Base-by-base conservation (phyloP, 139 green algal genomes). In the Tetraselmis striata region DNA sequence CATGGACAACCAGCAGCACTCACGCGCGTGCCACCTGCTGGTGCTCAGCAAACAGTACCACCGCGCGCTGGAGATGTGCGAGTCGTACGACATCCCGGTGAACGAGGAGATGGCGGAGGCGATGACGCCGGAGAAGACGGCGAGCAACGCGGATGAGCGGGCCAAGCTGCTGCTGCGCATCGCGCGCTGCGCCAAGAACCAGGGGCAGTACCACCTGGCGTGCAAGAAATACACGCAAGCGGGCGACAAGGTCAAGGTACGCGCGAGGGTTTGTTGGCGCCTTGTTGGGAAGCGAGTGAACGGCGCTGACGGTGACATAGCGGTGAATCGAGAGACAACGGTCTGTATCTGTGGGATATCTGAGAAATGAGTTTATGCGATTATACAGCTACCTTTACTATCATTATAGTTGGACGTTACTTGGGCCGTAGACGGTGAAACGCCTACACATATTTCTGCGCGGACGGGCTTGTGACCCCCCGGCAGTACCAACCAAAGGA, bases 221-320 rank as follows among this genome's bases (percentile, higher is more conserved):
- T 92, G 88, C 82, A 95, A 95, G 87, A 97, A 97, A 89, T 97
- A 92, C 92, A 93, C 92, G 22, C 90, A 95, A 84, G 94, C 92
- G 1, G 93, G 93, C 1, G 92, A 96, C 31, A 90, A 92, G 85
- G 58, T 94, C 26, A 95, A 93, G 80, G 45, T 67, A 67, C 45
- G 18, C 11, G 5, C 45, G n/a, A n/a, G n/a, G n/a, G n/a, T n/a
- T n/a, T n/a, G n/a, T n/a, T n/a, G n/a, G n/a, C n/a, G n/a, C n/a
- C n/a, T n/a, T n/a, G n/a, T n/a, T n/a, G n/a, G n/a, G n/a, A n/a
- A n/a, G n/a, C n/a, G n/a, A n/a, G n/a, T n/a, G n/a, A n/a, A n/a
- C n/a, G n/a, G n/a, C n/a, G n/a, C n/a, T n/a, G n/a, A n/a, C n/a
- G n/a, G n/a, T n/a, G n/a, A n/a, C n/a, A n/a, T n/a, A n/a, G n/a